Evolutionary conservation across 495 filamentous ascomycete species (phyloP).

Genomic region (Penicillium soppii): DNA sequence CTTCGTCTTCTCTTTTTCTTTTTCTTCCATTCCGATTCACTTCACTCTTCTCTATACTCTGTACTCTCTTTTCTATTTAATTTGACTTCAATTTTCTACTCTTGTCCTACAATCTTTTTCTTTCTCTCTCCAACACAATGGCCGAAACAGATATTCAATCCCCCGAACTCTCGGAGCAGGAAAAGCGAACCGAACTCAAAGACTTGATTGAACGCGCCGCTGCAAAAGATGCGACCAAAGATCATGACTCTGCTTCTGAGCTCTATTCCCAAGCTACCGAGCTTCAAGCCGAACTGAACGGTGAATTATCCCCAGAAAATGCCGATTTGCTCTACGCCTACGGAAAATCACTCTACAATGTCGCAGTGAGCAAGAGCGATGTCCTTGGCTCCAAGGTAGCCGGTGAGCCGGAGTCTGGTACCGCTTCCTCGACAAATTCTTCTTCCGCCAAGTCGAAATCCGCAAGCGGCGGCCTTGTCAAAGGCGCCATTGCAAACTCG

Average conservation of each 20-base stretch:
- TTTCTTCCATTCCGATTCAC: conserved; percentile 4
- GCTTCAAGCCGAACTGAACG: conserved; percentile 86
- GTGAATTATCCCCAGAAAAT: conserved; percentile 85
- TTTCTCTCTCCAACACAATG: conserved; percentile 14
- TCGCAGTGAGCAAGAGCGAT: conserved; percentile 90
- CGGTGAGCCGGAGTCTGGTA: conserved; percentile 48
- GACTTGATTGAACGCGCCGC: conserved; percentile 57
- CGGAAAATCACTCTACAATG: conserved; percentile 86
- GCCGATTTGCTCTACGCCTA: conserved; percentile 92
- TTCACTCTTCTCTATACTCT: neutral
- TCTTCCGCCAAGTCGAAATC: conserved; percentile 16
- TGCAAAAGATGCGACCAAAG: conserved; percentile 77
- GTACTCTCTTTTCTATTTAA: neutral
- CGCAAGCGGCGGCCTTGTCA: conserved; percentile 20
- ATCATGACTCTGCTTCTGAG: conserved; percentile 81
- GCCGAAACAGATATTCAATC: conserved; percentile 13
- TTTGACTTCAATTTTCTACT: neutral
- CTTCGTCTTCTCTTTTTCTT: neutral
- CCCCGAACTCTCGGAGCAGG: conserved; percentile 7
- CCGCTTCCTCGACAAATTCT: conserved; percentile 11
- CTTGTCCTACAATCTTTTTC: neutral
- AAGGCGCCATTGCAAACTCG: conserved; percentile 28
- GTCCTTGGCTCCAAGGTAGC: conserved; percentile 83
- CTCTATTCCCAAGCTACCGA: conserved; percentile 85
- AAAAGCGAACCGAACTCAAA: conserved; percentile 32